Evolutionary conservation across 129 eudicot genomes (phyloP), one percentile per base, ranked within the genome.

Genomic region (Chrysanthemum makinoi): DNA sequence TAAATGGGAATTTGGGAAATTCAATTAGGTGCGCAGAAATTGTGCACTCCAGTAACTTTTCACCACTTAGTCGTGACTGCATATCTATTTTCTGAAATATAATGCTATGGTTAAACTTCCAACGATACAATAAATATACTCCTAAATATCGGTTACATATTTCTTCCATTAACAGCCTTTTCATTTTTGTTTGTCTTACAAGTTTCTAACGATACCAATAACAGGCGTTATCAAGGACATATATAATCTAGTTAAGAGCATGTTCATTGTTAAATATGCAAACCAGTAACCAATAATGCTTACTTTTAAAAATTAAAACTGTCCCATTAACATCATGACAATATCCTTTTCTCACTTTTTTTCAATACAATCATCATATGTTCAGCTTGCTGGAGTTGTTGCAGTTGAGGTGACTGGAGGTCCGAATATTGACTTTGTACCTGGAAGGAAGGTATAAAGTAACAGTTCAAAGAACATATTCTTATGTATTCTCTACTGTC

Each of bases 331-430:
- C 39, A 19, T 22, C 26, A 39, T 58, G 5, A 10, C 67, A 59
- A 43, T 58, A 28, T 72, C 50, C 72, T 14, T 35, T 56, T 11
- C 43, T 59, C 61, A 44, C 68, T 20, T 49, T 13, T 5, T 30
- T 74, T 19, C 39, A 65, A 54, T 50, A 17, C 56, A 64, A 24
- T 73, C 55, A 26, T 48, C 11, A 56, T 65, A 60, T 77, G 70
- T 54, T 77, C 88, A 95, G 99, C 97, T 95, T 68, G 97, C 99
- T 56, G 99, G 99, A 18, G 96, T 95, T 26, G 94, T 90, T 66
- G 97, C 99, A 9, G 99, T 95, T 79, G 99, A 95, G 80, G 85
- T 95, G 56, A 86, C 99, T 18, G 99, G 99, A 65, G 99, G 99
- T 70, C 99, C 99, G 56, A 82, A 83, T 17, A 81, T 95, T 44